phyloP scores from a whole-genome alignment of 2,329 filamentous ascomycete species.

The Akanthomyces dipterigenus region DNA sequence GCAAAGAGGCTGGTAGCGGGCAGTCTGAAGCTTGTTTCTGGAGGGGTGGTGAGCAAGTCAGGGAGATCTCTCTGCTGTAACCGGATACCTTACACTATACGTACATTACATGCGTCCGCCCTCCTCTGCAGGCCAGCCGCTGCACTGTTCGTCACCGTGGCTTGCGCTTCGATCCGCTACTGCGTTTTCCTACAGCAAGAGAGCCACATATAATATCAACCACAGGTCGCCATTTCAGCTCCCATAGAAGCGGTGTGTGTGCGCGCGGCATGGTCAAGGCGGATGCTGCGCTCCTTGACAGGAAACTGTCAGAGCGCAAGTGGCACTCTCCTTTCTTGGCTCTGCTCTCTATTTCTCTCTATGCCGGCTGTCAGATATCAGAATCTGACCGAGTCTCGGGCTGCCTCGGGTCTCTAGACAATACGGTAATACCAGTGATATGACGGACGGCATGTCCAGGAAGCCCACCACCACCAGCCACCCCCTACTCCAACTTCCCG shows the following conservation, averaged over 20 bases:
- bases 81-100: too few relatives aligned
- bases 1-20: neutral
- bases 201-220: neutral
- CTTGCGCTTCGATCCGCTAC: neutral
- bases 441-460: neutral
- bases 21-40: neutral
- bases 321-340: neutral
- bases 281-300: neutral
- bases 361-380: neutral
- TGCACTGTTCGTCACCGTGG: neutral
- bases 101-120: neutral
- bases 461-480: neutral
- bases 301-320: neutral
- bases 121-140: neutral
- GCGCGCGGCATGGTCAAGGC: neutral
- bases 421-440: too few relatives aligned
- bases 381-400: neutral
- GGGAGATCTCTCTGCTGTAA: neutral
- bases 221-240: neutral
- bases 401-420: neutral
- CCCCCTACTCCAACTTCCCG: neutral
- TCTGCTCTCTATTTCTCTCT: neutral
- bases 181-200: neutral
- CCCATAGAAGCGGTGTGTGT: constrained; percentile 4
- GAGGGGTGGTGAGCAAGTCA: neutral